Percentiles rank a stretch among this genome's conserved stretches.
Conservation (phyloP, 257 asterid species). For the Solanum chmielewskii region DNA sequence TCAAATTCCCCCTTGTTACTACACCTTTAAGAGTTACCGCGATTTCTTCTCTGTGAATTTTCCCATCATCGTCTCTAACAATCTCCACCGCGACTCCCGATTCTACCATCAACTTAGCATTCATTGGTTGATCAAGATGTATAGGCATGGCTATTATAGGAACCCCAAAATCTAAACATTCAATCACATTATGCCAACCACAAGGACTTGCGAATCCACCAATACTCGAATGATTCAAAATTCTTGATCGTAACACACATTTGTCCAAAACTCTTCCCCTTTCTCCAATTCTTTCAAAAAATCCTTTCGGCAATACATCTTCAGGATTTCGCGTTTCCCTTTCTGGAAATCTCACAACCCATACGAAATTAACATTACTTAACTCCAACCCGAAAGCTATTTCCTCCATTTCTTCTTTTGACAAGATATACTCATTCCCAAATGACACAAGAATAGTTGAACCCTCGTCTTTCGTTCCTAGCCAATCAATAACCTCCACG, state of each 20-base stretch:
- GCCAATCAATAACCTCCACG: conserved; percentile 30
- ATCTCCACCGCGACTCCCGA: conserved; percentile 32
- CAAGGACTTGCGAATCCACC: conserved; percentile 39
- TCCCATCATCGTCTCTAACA: conserved; percentile 9
- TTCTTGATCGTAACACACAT: conserved; percentile 27
- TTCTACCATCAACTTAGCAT: conserved; percentile 32
- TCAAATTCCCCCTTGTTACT: conserved; percentile 7
- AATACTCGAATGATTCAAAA: conserved; percentile 10
- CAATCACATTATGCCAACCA: conserved; percentile 33
- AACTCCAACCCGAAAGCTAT: conserved; percentile 30
- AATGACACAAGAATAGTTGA: conserved; percentile 41
- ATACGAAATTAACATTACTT: conserved; percentile 22
- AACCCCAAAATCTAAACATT: conserved; percentile 28
- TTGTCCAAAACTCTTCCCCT: conserved; percentile 29
- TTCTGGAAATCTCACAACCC: conserved; percentile 37
- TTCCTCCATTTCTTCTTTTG: conserved; percentile 31
- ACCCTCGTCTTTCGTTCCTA: conserved; percentile 3
- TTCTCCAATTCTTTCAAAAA: conserved; percentile 10
- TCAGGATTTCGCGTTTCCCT: neutral
- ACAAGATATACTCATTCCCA: conserved; percentile 39
- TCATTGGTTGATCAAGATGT: conserved; percentile 39
- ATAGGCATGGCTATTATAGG: conserved; percentile 32
- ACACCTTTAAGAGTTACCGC: conserved; percentile 16
- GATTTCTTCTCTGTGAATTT: conserved; percentile 3
- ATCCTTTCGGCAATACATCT: conserved; percentile 22